Evolutionary conservation across 2,329 filamentous ascomycete species (phyloP).

Genomic region (Paracoccidioides lutzii): DNA sequence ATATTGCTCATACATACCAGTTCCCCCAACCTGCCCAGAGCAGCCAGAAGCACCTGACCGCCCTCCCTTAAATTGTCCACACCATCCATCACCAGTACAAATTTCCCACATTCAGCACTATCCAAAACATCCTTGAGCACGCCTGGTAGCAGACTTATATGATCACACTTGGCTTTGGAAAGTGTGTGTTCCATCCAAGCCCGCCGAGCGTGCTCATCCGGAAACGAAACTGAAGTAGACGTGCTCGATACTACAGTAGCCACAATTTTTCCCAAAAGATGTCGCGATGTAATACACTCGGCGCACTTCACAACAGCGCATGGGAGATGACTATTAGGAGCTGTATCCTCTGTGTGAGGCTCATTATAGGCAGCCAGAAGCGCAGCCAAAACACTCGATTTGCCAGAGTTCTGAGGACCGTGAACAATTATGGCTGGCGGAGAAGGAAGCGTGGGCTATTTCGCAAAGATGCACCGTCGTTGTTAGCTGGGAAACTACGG

Average conservation of each 20-base stretch:
- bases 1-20: conserved; percentile 42
- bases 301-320: conserved; percentile 31
- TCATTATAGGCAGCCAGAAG: conserved; percentile 50
- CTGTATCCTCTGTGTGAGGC: conserved; percentile 26
- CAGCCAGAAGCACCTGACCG: conserved; percentile 63
- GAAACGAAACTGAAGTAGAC: not conserved
- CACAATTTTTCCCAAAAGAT: conserved; percentile 35
- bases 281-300: conserved; percentile 35
- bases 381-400: conserved; percentile 55
- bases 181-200: conserved; percentile 31
- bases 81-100: conserved; percentile 76
- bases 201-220: conserved; percentile 10
- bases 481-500: not conserved
- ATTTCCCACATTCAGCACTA: conserved; percentile 35
- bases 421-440: conserved; percentile 66
- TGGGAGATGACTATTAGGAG: conserved; percentile 12
- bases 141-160: conserved; percentile 60
- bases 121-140: conserved; percentile 44
- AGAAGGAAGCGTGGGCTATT: conserved; percentile 41
- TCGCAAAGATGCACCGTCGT: not conserved
- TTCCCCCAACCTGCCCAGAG: conserved; percentile 69
- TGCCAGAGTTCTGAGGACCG: conserved; percentile 77
- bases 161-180: conserved; percentile 57
- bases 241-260: conserved; percentile 24
- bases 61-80: conserved; percentile 76